Conservation (phyloP, 108 stramenopile genomes). For the Chaetoceros tenuissimus region DNA sequence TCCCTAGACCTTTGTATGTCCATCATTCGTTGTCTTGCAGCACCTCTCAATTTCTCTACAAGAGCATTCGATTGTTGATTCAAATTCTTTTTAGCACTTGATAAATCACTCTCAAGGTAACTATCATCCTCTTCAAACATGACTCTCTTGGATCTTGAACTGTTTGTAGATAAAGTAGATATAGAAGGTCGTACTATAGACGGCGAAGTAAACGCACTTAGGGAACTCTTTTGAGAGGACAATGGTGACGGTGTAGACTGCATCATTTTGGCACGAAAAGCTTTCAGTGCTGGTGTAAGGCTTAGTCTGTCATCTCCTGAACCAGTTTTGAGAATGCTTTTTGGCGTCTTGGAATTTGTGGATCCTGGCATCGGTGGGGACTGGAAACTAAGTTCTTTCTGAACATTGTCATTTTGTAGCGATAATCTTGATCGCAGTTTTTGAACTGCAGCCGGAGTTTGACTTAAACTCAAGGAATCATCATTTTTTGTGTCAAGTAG, state of each 20-base stretch:
- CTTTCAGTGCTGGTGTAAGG: not conserved
- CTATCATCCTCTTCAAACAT: conserved; percentile 2
- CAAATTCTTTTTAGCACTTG: conserved; percentile 19
- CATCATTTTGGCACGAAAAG: not conserved
- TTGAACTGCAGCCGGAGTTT: no score
- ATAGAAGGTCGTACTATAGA: not conserved
- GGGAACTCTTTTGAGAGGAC: not conserved
- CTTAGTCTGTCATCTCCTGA: not conserved
- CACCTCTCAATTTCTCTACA: conserved; percentile 36
- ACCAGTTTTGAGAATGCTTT: not conserved
- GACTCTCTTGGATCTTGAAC: not conserved
- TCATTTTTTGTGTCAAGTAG: no score
- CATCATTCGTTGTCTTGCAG: conserved; percentile 32
- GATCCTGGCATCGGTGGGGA: not conserved
- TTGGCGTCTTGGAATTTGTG: not conserved
- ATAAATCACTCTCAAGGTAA: conserved; percentile 8
- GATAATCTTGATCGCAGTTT: no score
- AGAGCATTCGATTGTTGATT: conserved; percentile 31
- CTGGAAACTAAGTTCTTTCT: no score
- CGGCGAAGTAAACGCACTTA: not conserved
- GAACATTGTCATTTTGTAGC: no score
- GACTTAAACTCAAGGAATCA: no score
- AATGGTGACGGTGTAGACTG: not conserved
- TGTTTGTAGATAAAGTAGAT: not conserved
- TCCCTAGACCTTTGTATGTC: conserved; percentile 37